A percentile compares a stretch with the other conserved stretches of the same genome.
phyloP scores from a whole-genome alignment of 2,329 filamentous ascomycete species.

The Colletotrichum cereale region DNA sequence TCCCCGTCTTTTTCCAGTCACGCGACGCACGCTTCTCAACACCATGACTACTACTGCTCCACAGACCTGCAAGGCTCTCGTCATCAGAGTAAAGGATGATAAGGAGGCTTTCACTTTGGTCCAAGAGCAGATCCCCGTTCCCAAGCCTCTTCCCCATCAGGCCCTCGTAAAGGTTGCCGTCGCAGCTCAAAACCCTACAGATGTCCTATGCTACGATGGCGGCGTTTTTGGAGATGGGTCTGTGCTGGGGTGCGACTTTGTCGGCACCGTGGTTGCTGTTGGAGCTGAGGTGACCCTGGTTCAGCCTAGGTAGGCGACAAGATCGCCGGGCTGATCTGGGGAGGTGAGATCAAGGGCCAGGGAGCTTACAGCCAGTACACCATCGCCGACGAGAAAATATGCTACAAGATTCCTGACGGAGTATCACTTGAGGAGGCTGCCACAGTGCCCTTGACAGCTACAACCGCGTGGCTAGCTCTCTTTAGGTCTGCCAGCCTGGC shows the following conservation, averaged over 20 bases:
- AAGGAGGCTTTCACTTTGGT: constrained; percentile 1
- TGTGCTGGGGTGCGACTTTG: constrained; percentile 6
- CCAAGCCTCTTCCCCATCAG: constrained; percentile 1
- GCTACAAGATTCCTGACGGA: neutral
- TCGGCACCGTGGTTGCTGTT: neutral
- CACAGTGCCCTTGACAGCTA: neutral
- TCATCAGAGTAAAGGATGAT: neutral
- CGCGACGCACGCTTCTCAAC: neutral
- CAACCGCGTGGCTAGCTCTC: neutral
- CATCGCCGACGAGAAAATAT: neutral
- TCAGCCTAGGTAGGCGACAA: neutral
- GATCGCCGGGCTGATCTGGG: constrained; percentile 7
- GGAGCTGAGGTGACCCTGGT: neutral
- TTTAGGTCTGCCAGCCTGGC: neutral
- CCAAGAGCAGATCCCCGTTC: neutral
- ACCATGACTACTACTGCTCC: neutral
- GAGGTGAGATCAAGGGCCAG: neutral
- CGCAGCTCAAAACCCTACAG: neutral
- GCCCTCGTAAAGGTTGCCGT: neutral
- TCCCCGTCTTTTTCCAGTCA: neutral
- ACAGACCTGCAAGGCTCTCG: neutral
- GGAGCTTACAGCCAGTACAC: constrained; percentile 4
- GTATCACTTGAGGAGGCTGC: neutral
- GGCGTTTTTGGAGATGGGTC: constrained; percentile 1
- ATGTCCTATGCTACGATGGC: constrained; percentile 2